These are phyloP conservation scores for Penicillium maclennaniae DNA, from an alignment of 495 filamentous ascomycete genomes.

Conservation along the genomic window DNA sequence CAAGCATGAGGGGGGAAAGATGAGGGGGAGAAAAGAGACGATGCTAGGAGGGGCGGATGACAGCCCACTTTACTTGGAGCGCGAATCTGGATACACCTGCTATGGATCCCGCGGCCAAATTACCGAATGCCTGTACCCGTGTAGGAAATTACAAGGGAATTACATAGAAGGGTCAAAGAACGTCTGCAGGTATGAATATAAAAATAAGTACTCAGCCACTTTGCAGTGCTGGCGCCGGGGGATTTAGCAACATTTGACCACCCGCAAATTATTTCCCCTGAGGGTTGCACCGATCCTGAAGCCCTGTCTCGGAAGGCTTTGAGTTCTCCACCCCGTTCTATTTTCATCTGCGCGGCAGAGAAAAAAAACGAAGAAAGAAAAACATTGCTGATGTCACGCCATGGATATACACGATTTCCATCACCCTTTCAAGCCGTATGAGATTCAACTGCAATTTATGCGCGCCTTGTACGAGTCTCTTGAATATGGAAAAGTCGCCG, in stretches of 20 bases:
- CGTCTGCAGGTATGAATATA: neutral
- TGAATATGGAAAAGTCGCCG: constrained; percentile 74
- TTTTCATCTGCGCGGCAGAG: neutral
- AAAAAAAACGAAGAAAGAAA: neutral
- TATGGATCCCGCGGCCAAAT: neutral
- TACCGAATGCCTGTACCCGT: neutral
- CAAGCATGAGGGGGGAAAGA: neutral
- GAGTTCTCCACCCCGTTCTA: neutral
- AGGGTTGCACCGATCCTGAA: neutral
- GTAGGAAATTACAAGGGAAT: no score
- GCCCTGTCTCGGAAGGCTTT: neutral
- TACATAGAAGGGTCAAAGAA: neutral
- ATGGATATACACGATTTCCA: constrained; percentile 60
- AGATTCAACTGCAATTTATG: constrained; percentile 91
- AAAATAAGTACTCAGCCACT: neutral
- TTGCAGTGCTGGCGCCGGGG: no score
- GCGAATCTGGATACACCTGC: neutral
- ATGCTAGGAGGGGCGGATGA: neutral
- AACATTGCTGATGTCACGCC: neutral
- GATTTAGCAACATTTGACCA: neutral
- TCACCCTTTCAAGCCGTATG: constrained; percentile 88
- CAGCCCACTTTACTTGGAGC: neutral
- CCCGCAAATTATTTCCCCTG: constrained; percentile 3
- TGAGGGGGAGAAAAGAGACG: neutral
- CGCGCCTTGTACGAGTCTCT: constrained; percentile 76